Conservation (phyloP, 768 basidiomycete genomes). For the Strobilomyces dryophilus region DNA sequence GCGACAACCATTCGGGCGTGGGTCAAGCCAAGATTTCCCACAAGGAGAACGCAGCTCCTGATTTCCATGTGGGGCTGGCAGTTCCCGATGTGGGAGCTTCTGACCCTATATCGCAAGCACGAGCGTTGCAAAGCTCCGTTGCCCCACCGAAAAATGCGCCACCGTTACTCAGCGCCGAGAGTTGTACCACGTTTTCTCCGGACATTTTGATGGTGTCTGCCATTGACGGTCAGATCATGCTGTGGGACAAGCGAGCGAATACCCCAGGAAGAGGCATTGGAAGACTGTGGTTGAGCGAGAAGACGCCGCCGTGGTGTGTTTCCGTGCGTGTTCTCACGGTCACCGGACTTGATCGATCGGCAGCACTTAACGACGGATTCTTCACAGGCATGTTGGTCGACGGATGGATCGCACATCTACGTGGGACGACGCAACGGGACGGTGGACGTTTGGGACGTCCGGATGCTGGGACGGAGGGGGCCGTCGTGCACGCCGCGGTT, state of each 20-base stretch:
- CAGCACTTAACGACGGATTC: not conserved
- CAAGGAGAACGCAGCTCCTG: conserved; percentile 11
- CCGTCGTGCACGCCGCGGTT: no score
- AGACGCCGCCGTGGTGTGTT: conserved; percentile 94
- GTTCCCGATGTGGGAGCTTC: conserved; percentile 27
- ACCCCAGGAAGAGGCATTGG: conserved; percentile 69
- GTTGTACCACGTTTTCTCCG: conserved; percentile 66
- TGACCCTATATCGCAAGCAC: conserved; percentile 20
- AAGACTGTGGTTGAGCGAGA: conserved; percentile 85
- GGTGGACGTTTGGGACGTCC: conserved; percentile 94
- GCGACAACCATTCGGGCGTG: conserved; percentile 21
- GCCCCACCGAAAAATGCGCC: conserved; percentile 72
- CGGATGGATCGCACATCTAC: conserved; percentile 80
- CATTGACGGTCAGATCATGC: conserved; percentile 91
- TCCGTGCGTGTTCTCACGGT: conserved; percentile 56
- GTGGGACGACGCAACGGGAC: conserved; percentile 89
- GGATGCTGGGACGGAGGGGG: no score
- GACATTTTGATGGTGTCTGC: conserved; percentile 84
- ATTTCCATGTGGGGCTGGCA: conserved; percentile 20
- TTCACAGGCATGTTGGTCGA: conserved; percentile 88
- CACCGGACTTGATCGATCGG: not conserved
- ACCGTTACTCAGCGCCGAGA: conserved; percentile 59
- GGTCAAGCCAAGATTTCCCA: conserved; percentile 14
- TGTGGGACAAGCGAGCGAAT: conserved; percentile 78
- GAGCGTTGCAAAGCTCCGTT: conserved; percentile 32